Evolutionary conservation across 2,329 filamentous ascomycete species (phyloP).

Genomic region (Ceratocystis alfenasii): DNA sequence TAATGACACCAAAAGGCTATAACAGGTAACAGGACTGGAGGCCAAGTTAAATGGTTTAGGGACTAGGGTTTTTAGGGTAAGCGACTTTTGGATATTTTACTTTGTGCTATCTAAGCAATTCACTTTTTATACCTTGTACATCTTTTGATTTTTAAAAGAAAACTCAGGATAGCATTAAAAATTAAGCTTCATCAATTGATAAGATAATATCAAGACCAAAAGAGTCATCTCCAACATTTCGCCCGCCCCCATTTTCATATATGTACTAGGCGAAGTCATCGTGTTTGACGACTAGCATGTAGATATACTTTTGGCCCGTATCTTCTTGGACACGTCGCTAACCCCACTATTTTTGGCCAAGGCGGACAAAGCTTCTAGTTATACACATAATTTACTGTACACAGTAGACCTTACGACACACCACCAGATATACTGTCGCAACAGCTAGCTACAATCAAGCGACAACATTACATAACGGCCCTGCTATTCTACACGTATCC

Average conservation of each 20-base stretch:
- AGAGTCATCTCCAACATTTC: not conserved
- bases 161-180: too few species aligned
- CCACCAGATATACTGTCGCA: not conserved
- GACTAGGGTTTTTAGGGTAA: not conserved
- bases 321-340: conserved; percentile 19
- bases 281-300: not conserved
- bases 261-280: not conserved
- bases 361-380: conserved; percentile 1
- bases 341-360: conserved; percentile 19
- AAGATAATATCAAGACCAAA: not conserved
- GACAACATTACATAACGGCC: not conserved
- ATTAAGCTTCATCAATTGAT: too few species aligned
- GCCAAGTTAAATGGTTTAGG: not conserved
- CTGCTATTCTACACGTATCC: not conserved
- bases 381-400: too few species aligned
- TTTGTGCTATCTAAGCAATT: not conserved
- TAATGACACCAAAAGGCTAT: not conserved
- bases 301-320: conserved; percentile 9
- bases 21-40: not conserved
- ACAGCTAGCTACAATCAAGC: not conserved
- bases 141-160: not conserved
- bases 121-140: not conserved
- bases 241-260: not conserved
- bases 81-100: not conserved
- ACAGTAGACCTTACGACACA: not conserved